Evolutionary conservation across 164 flowering plant species (phyloP).

Genomic region (Annona squamosa): DNA sequence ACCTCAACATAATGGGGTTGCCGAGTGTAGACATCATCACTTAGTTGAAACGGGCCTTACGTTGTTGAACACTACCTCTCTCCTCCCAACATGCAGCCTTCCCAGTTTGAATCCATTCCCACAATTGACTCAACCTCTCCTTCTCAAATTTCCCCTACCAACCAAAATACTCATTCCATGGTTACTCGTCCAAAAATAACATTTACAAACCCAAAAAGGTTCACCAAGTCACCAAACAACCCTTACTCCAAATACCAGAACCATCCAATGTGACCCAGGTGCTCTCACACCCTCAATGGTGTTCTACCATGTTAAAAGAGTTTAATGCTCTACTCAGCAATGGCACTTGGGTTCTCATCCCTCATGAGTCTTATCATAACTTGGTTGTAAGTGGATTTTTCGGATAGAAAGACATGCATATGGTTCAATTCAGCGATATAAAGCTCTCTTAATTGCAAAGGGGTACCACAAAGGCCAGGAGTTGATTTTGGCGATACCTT

Average conservation of each 20-base stretch:
- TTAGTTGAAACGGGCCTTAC: background rate
- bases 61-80: background rate
- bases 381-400: slow-evolving; percentile 7
- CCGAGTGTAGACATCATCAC: background rate
- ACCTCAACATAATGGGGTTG: background rate
- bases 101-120: background rate
- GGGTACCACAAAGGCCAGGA: background rate
- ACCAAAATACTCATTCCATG: background rate
- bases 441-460: slow-evolving; percentile 1
- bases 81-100: background rate
- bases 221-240: background rate
- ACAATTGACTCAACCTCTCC: background rate
- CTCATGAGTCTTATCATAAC: background rate
- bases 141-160: background rate
- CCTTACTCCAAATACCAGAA: background rate
- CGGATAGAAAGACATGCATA: background rate
- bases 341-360: slow-evolving; percentile 5
- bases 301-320: background rate
- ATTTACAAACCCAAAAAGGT: background rate
- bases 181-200: background rate
- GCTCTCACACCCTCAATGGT: background rate
- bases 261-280: background rate
- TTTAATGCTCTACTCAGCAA: background rate
- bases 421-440: background rate
- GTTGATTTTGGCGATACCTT: background rate